Percentiles rank a stretch among this genome's conserved stretches.
These are phyloP conservation scores for Lactifluus piperatus DNA, from an alignment of 768 basidiomycete genomes.

Conservation along the genomic window DNA sequence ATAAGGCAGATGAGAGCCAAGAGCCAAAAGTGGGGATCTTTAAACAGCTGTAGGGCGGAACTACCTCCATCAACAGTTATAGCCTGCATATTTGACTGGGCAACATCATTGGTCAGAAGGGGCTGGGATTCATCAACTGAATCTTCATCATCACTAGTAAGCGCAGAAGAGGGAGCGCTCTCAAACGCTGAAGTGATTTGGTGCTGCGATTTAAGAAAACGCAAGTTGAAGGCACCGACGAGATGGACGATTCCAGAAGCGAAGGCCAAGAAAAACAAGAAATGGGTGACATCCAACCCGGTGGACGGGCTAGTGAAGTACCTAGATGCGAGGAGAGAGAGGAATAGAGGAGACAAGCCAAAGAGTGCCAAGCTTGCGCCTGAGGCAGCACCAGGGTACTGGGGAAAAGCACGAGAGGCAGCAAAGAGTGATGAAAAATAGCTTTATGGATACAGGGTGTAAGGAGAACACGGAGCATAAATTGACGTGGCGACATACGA, in stretches of 20 bases:
- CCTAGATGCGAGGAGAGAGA: conserved; percentile 53
- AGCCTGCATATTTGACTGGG: conserved; percentile 20
- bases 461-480: neutral
- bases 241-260: conserved; percentile 46
- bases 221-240: conserved; percentile 37
- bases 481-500: conserved; percentile 43
- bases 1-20: conserved; percentile 43
- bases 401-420: conserved; percentile 62
- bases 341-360: conserved; percentile 72
- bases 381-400: conserved; percentile 54
- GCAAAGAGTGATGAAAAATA: conserved; percentile 73
- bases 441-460: neutral
- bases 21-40: conserved; percentile 55
- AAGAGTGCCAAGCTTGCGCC: conserved; percentile 65
- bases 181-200: neutral
- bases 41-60: conserved; percentile 37
- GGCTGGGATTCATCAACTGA: conserved; percentile 20
- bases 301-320: conserved; percentile 45
- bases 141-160: conserved; percentile 18
- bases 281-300: conserved; percentile 41
- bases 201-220: conserved; percentile 26
- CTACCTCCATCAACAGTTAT: conserved; percentile 26
- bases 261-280: conserved; percentile 48
- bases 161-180: conserved; percentile 15
- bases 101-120: conserved; percentile 25